A percentile compares a stretch with the other conserved stretches of the same genome.
These are phyloP conservation scores for Pseudogymnoascus sp. DNA, from an alignment of 2,329 filamentous ascomycete genomes.

Conservation along the genomic window DNA sequence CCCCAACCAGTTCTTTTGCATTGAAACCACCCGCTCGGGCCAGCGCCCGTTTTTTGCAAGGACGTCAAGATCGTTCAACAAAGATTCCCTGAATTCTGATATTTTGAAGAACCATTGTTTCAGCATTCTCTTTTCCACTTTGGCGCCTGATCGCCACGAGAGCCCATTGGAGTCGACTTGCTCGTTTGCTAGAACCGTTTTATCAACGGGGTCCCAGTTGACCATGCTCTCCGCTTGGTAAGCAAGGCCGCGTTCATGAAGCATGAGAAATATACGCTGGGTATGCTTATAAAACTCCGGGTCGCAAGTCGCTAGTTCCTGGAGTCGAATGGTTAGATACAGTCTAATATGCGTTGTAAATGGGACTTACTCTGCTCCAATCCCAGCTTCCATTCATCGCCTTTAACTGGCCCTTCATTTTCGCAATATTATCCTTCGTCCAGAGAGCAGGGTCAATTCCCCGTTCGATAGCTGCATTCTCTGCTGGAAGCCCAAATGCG, in stretches of 20 bases:
- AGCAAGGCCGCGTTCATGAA: conserved; percentile 67
- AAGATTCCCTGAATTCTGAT: conserved; percentile 65
- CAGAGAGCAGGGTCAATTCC: conserved; percentile 70
- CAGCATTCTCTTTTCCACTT: conserved; percentile 69
- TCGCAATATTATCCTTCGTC: conserved; percentile 73
- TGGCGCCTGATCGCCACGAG: conserved; percentile 82
- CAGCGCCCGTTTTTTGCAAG: conserved; percentile 59
- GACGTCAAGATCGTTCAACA: conserved; percentile 63
- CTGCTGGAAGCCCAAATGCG: conserved; percentile 81
- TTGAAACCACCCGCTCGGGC: conserved; percentile 74
- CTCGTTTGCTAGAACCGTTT: conserved; percentile 85
- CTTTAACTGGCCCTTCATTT: conserved; percentile 76
- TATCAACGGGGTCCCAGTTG: conserved; percentile 85
- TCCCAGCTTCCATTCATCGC: conserved; percentile 77
- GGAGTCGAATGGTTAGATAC: conserved; percentile 3
- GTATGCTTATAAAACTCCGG: conserved; percentile 86
- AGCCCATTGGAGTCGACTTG: conserved; percentile 81
- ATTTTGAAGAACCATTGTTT: conserved; percentile 91
- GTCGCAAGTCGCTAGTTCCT: conserved; percentile 81
- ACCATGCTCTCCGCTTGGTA: conserved; percentile 79
- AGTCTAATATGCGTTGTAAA: conserved; percentile 13
- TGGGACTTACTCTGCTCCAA: conserved; percentile 64
- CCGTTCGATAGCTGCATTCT: conserved; percentile 82
- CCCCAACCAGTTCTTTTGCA: conserved; percentile 86
- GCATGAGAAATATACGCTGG: conserved; percentile 73